phyloP scores from a whole-genome alignment of 2,329 filamentous ascomycete species.

The Monilinia fructigena region DNA sequence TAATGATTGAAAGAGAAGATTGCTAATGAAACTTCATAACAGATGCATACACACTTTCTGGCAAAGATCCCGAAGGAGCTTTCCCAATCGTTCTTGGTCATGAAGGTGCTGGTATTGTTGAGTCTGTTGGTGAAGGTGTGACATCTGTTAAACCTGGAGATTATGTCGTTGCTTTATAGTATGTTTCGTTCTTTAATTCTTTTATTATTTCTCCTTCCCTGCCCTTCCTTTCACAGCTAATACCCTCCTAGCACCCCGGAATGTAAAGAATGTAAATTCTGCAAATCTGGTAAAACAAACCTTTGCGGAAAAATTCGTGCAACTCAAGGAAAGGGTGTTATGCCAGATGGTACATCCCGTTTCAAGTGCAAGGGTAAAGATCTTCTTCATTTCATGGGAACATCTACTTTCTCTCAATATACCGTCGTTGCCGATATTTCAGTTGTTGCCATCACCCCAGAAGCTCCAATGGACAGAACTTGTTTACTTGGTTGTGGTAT shows the following conservation, averaged over 20 bases:
- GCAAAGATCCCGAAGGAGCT: slow-evolving; percentile 94
- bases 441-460: slow-evolving; percentile 85
- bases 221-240: slow-evolving; percentile 12
- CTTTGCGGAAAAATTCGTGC: slow-evolving; percentile 98
- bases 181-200: slow-evolving; percentile 41
- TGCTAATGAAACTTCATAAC: slow-evolving; percentile 26
- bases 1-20: not conserved
- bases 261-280: slow-evolving; percentile 98
- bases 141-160: slow-evolving; percentile 92
- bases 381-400: slow-evolving; percentile 98
- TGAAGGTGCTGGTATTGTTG: slow-evolving; percentile 87
- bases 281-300: slow-evolving; percentile 98
- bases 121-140: slow-evolving; percentile 92
- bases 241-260: slow-evolving; percentile 73
- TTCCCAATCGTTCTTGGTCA: slow-evolving; percentile 88
- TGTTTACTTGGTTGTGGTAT: slow-evolving; percentile 97
- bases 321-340: slow-evolving; percentile 91
- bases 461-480: slow-evolving; percentile 93
- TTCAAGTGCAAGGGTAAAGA: slow-evolving; percentile 96
- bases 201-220: not conserved
- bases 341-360: slow-evolving; percentile 94
- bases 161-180: slow-evolving; percentile 87
- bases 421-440: slow-evolving; percentile 98
- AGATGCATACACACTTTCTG: slow-evolving; percentile 93
- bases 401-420: slow-evolving; percentile 97